Percentiles rank a stretch among this genome's conserved stretches.
Conservation (phyloP, 257 asterid species). For the Solanum habrochaites region DNA sequence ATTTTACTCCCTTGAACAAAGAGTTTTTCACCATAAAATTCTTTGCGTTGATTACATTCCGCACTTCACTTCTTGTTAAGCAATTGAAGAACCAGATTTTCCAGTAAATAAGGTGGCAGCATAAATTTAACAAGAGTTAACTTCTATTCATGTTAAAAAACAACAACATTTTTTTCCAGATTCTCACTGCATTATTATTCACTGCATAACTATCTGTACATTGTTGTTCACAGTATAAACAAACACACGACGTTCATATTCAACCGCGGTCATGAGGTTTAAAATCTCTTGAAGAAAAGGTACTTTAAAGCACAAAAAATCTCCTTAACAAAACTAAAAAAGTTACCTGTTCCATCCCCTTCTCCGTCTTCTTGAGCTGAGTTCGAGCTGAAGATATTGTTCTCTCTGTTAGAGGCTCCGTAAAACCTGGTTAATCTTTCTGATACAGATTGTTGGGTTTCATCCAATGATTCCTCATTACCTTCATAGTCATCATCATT, state of each 20-base stretch:
- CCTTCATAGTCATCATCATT: slow-evolving; percentile 23
- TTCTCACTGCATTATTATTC: neutral
- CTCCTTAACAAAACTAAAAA: neutral
- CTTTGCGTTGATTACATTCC: neutral
- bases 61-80: neutral
- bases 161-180: neutral
- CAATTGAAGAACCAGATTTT: neutral
- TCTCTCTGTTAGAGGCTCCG: neutral
- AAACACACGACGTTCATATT: neutral
- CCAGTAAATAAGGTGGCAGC: neutral
- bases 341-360: neutral
- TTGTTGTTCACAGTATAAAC: neutral
- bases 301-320: neutral
- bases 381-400: neutral
- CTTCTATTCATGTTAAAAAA: neutral
- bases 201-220: neutral
- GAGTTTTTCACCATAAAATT: neutral
- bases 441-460: slow-evolving; percentile 9
- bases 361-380: neutral
- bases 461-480: slow-evolving; percentile 6
- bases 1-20: neutral
- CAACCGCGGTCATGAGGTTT: neutral
- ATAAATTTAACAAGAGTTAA: neutral
- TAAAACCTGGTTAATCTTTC: slow-evolving; percentile 6
- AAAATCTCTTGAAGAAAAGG: neutral